Conservation (phyloP, 352 stramenopile genomes). For the Halophytophthora batemanensis region DNA sequence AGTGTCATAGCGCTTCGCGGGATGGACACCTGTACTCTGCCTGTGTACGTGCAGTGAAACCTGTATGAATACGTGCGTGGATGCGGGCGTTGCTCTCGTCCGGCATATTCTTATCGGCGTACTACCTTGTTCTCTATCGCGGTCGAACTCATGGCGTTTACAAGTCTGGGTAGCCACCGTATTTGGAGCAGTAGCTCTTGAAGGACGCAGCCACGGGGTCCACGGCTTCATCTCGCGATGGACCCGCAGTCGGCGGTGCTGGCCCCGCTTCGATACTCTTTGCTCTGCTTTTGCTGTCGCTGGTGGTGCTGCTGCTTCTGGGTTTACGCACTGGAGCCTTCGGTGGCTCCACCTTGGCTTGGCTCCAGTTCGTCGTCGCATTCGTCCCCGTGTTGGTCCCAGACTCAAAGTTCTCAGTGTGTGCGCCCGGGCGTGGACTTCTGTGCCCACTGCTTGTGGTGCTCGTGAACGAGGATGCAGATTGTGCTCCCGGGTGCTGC, state of each 20-base stretch:
- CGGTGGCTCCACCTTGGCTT: conserved; percentile 28
- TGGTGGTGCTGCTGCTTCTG: conserved; percentile 9
- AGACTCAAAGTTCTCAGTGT: conserved; percentile 16
- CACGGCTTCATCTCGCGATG: conserved; percentile 17
- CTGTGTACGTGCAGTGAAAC: conserved; percentile 25
- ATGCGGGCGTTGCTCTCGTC: conserved; percentile 3
- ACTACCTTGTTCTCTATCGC: conserved; percentile 12
- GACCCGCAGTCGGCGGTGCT: too few species aligned
- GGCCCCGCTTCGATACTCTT: too few species aligned
- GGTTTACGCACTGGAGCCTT: too few species aligned
- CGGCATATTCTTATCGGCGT: conserved; percentile 26
- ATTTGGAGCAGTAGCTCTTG: conserved; percentile 85
- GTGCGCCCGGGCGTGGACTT: conserved; percentile 18
- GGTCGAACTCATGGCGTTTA: conserved; percentile 10
- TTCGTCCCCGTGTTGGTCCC: too few species aligned
- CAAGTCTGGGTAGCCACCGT: conserved; percentile 72
- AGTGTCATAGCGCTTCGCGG: conserved; percentile 14
- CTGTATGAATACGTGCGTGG: conserved; percentile 1
- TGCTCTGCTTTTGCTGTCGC: conserved; percentile 21
- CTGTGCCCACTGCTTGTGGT: conserved; percentile 21
- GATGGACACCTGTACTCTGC: conserved; percentile 2
- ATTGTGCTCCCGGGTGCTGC: conserved; percentile 14
- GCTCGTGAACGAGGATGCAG: conserved; percentile 25
- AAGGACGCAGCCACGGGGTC: conserved; percentile 45
- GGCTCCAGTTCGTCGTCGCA: conserved; percentile 38